These are phyloP conservation scores for Magnusiomyces clavatus DNA, from an alignment of 1,139 yeast species.

Conservation along the genomic window DNA sequence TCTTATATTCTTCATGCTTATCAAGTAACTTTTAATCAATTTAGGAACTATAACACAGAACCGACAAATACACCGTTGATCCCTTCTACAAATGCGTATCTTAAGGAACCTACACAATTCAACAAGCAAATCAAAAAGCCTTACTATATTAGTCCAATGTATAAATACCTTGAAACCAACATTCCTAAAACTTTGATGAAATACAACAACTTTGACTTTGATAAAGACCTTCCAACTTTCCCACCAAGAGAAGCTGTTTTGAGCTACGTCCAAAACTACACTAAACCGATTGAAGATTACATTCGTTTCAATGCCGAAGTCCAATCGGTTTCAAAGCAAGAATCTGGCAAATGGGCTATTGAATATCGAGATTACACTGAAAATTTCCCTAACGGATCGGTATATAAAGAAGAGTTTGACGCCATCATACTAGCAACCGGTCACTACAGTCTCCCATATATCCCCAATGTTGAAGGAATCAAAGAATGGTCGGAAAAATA, in stretches of 20 bases:
- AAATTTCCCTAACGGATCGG: slow-evolving; percentile 14
- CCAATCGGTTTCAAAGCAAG: slow-evolving; percentile 25
- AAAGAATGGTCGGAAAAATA: slow-evolving; percentile 39
- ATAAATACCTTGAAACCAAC: slow-evolving; percentile 51
- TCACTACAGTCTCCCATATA: slow-evolving; percentile 46
- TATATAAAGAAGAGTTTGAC: slow-evolving; percentile 35
- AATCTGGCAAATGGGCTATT: slow-evolving; percentile 38
- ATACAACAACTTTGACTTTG: slow-evolving; percentile 43
- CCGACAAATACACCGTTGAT: slow-evolving; percentile 19
- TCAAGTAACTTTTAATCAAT: slow-evolving; percentile 7
- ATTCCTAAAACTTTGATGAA: slow-evolving; percentile 54
- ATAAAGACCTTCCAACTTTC: slow-evolving; percentile 39
- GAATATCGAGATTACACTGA: slow-evolving; percentile 21
- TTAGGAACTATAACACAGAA: slow-evolving; percentile 37
- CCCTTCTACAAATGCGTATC: slow-evolving; percentile 20
- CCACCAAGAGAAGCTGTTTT: slow-evolving; percentile 45
- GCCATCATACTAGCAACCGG: slow-evolving; percentile 54
- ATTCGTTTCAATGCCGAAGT: slow-evolving; percentile 38
- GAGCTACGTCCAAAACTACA: slow-evolving; percentile 41
- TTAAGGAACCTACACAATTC: slow-evolving; percentile 18
- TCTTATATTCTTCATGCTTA: slow-evolving; percentile 6
- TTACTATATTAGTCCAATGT: slow-evolving; percentile 39
- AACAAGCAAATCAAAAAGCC: slow-evolving; percentile 13
- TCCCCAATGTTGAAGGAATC: slow-evolving; percentile 50
- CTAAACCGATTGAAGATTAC: slow-evolving; percentile 33